Conservation (phyloP, 1,284 basidiomycete species). For the Cutaneotrichosporon curvatum region DNA sequence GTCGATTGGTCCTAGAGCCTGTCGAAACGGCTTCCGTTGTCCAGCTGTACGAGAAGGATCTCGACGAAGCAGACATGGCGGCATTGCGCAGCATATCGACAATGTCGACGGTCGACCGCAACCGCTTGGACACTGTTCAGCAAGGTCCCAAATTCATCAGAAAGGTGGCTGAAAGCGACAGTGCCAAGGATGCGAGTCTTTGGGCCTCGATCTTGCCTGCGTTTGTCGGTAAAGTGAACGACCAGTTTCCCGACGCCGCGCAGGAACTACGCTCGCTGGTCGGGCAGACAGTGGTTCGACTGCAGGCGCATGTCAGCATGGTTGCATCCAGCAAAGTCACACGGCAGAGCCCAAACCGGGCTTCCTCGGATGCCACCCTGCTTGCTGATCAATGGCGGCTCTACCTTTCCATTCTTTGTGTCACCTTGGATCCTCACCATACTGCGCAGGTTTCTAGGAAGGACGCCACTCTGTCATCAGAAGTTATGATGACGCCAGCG, state of each 20-base stretch:
- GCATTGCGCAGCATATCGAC: conserved; percentile 30
- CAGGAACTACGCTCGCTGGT: conserved; percentile 43
- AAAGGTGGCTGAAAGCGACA: conserved; percentile 46
- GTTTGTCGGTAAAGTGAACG: conserved; percentile 40
- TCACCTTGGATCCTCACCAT: conserved; percentile 56
- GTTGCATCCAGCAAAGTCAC: conserved; percentile 26
- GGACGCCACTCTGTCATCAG: conserved; percentile 47
- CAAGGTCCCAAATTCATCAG: conserved; percentile 24
- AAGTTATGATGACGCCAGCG: conserved; percentile 55
- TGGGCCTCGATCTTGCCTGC: conserved; percentile 47
- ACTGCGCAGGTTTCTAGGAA: conserved; percentile 51
- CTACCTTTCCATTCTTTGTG: conserved; percentile 75
- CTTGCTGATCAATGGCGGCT: conserved; percentile 79
- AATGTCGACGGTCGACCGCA: conserved; percentile 27
- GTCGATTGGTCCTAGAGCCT: conserved; percentile 26
- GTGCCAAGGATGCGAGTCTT: conserved; percentile 42
- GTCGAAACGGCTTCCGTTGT: conserved; percentile 19
- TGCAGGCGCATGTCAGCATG: conserved; percentile 43
- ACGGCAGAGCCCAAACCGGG: conserved; percentile 5
- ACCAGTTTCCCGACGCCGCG: conserved; percentile 41
- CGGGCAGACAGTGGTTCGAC: conserved; percentile 40
- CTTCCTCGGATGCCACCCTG: conserved; percentile 54
- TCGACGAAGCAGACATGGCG: conserved; percentile 35
- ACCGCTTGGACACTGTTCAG: conserved; percentile 29
- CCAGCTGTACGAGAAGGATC: conserved; percentile 29